Base-by-base conservation (phyloP, 75 land plant genomes). In the Cupressus sempervirens region DNA sequence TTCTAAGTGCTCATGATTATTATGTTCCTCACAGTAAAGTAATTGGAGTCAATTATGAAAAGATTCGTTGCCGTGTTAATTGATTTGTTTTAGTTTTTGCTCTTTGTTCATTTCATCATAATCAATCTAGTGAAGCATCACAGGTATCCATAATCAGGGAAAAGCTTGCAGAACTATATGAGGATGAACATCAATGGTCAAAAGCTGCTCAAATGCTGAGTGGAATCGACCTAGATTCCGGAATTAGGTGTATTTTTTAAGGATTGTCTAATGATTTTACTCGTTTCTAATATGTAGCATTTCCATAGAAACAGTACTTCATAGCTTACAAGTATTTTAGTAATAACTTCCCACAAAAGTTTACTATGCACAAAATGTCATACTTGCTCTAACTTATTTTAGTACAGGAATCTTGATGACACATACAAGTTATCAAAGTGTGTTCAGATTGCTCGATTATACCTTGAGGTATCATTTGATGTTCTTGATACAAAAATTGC, bases 151-250 rank as follows among this genome's bases (percentile, higher is more conserved):
- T 96, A 70, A 96, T 98, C 68, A 91, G 99, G 43, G 99, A 98
- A 91, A 95, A 98, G 81, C 92, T 98, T 80, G 98, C 99, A 53
- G 98, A 98, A 68, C 77, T 98, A 26, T 98, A 93, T 88, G 99
- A 95, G 84, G 90, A 93, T 73, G 99, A 98, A 87, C 92, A 95
- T 82, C 91, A 96, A 45, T 98, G 99, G 99, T 96, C 99, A 48
- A 96, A 93, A 87, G 98, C 99, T 75, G 99, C 99, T 32, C 99
- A 98, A 81, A 96, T 98, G 99, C 95, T 98, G 29, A 98, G 99
- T 84, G 99, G 98, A 34, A 98, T 98, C 87, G 98, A 98, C 90
- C 84, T 98, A 16, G 99, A 98, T 62, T 94, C 99, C 67, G 94
- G 94, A 84, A 96, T 94, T 52, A 91, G 99, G 99, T 98, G 18